Evolutionary conservation across 306 rosid species (phyloP).

Genomic region (Comarum palustre): DNA sequence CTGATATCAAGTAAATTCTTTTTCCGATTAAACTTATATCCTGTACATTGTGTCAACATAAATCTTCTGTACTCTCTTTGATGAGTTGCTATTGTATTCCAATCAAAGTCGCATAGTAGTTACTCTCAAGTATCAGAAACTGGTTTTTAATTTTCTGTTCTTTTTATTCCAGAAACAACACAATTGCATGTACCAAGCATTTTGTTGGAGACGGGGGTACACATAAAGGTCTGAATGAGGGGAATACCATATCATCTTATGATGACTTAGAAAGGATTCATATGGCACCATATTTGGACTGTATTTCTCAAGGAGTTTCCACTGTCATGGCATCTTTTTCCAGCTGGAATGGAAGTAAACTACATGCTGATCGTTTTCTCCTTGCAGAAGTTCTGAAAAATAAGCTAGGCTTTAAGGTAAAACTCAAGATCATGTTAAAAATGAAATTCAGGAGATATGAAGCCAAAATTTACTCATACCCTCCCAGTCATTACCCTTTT

Average conservation of each 20-base stretch:
- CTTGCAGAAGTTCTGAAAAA: conserved; percentile 68
- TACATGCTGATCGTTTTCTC: conserved; percentile 65
- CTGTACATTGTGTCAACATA: not conserved
- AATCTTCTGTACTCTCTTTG: not conserved
- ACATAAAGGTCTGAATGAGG: conserved; percentile 71
- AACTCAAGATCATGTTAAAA: not conserved
- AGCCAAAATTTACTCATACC: not conserved
- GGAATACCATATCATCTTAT: conserved; percentile 60
- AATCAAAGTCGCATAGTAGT: not conserved
- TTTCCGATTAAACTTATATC: too few species aligned
- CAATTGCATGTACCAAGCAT: conserved; percentile 94
- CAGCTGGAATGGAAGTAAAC: conserved; percentile 73
- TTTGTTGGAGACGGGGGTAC: conserved; percentile 97
- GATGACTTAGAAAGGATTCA: conserved; percentile 77
- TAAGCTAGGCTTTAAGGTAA: conserved; percentile 80
- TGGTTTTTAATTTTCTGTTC: conserved; percentile 15
- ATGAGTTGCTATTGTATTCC: conserved; percentile 12
- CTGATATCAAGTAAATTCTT: too few species aligned
- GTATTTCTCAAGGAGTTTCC: conserved; percentile 77
- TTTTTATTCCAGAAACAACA: conserved; percentile 57
- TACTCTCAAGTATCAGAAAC: not conserved
- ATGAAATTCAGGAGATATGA: not conserved
- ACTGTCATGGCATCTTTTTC: conserved; percentile 86
- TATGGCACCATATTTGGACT: conserved; percentile 82
- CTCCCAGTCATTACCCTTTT: not conserved